These are phyloP conservation scores for Hemerocallis citrina DNA, from an alignment of 106 monocot species.

Conservation along the genomic window DNA sequence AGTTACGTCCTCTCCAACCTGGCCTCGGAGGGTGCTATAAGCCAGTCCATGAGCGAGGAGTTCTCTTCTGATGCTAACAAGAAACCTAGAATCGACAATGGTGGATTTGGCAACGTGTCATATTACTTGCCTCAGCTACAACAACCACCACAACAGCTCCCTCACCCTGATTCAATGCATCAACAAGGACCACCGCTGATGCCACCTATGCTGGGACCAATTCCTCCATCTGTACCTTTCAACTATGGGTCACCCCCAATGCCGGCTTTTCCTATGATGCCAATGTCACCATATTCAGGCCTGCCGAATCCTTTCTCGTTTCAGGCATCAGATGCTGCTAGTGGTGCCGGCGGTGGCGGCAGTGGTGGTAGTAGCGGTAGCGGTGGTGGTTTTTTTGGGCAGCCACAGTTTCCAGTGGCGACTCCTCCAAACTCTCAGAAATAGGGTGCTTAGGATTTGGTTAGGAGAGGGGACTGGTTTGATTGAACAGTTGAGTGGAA, in stretches of 20 bases:
- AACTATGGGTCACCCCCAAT: constrained; percentile 18
- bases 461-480: not conserved
- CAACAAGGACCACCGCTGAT: constrained; percentile 2
- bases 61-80: constrained; percentile 27
- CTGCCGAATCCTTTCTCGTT: constrained; percentile 14
- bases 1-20: constrained; percentile 65
- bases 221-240: constrained; percentile 18
- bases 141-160: constrained; percentile 7
- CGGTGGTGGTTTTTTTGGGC: constrained; percentile 11
- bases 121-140: constrained; percentile 12
- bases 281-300: not conserved
- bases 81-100: constrained; percentile 41
- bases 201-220: not conserved
- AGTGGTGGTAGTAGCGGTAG: too few species aligned
- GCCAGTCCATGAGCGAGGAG: constrained; percentile 29
- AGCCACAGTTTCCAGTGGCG: constrained; percentile 2
- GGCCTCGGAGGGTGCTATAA: constrained; percentile 42
- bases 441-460: constrained; percentile 1
- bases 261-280: constrained; percentile 3
- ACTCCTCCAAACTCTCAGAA: constrained; percentile 31
- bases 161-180: constrained; percentile 29
- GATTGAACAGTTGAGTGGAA: not conserved
- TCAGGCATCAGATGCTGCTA: constrained; percentile 12
- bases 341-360: too few species aligned
- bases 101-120: constrained; percentile 7